These are phyloP conservation scores for Ramalina peruviana DNA, from an alignment of 495 filamentous ascomycete genomes.

Conservation along the genomic window DNA sequence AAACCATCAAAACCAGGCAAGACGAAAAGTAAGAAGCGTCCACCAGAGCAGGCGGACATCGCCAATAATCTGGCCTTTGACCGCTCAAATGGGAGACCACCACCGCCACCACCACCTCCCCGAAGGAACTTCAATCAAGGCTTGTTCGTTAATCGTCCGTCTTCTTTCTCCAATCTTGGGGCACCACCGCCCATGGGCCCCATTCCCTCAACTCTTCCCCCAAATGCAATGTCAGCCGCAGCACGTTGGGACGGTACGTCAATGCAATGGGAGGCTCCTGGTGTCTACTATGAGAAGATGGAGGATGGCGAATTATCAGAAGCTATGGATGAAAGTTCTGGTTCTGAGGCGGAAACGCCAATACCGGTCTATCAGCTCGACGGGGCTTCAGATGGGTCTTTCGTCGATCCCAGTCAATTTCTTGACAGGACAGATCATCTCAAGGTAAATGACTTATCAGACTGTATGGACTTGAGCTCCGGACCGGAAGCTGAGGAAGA, in stretches of 20 bases:
- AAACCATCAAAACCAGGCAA: conserved; percentile 1
- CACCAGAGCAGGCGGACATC: neutral
- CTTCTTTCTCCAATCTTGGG: too few relatives aligned
- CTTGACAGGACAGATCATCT: neutral
- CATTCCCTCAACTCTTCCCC: too few relatives aligned
- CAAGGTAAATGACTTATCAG: conserved; percentile 1
- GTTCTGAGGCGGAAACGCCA: conserved; percentile 6
- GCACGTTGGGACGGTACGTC: too few relatives aligned
- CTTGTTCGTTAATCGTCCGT: too few relatives aligned
- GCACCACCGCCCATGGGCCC: too few relatives aligned
- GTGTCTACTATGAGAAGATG: neutral
- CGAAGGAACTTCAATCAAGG: too few relatives aligned
- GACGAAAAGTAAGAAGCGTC: conserved; percentile 1
- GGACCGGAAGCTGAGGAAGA: conserved; percentile 1
- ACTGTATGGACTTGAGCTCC: conserved; percentile 5
- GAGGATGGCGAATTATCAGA: conserved; percentile 7
- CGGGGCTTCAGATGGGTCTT: neutral
- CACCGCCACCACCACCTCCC: too few relatives aligned
- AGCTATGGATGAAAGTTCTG: conserved; percentile 13
- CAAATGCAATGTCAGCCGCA: too few relatives aligned
- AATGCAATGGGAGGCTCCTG: neutral
- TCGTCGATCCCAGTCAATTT: neutral
- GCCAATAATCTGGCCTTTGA: too few relatives aligned
- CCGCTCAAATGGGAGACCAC: too few relatives aligned
- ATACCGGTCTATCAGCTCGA: neutral